Evolutionary conservation across 2,329 filamentous ascomycete genomes (phyloP), one percentile per base, ranked within the genome.

Genomic region (Epichloe sp.): DNA sequence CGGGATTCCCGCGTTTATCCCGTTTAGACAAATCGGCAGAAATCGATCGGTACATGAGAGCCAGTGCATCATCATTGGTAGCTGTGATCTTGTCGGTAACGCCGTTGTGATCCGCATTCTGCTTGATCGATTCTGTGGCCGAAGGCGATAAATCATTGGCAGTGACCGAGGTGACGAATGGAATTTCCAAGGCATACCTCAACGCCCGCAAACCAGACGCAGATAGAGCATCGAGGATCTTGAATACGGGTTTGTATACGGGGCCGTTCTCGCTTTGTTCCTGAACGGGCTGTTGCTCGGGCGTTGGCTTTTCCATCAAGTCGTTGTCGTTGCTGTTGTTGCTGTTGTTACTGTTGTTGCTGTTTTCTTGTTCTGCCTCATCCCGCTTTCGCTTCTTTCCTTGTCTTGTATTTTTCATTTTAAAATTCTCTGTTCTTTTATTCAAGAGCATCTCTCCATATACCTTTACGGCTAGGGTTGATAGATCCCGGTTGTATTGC

Each of bases 401-500:
- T 50, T 63, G 62, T 55, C 62, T 70, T 62, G 74, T 68, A 56
- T 70, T 62, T 62, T 73, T 62, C 12, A 31, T 19, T 55, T 53
- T 45, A 3, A 64, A 59, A 40, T 61, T 68, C 54, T 69, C 68
- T 31, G 66, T 68, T 53, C 69, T 71, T 59, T 68, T 71, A 36
- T 76, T 69, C 17, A 81, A 58, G 37, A 58, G 63, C 35, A 88
- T 81, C 58, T 93, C 82, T 1, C 87, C 88, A 65, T 91, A 95
- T 0, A 86, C 86, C 62, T 87, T 88, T 66, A 98, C 95, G 1
- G 88, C 88, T 14, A 98, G 77, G 26, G 96, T 88, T 54, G 88
- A 96, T 57, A 98, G 70, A 64, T 98, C 93, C 45, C 94, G 85
- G 68, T 98, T 98, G 75, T 97, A 98, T 65, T 98, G 93, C 65